Conservation (phyloP, 2,329 filamentous ascomycete species). For the Neonectria sp. region DNA sequence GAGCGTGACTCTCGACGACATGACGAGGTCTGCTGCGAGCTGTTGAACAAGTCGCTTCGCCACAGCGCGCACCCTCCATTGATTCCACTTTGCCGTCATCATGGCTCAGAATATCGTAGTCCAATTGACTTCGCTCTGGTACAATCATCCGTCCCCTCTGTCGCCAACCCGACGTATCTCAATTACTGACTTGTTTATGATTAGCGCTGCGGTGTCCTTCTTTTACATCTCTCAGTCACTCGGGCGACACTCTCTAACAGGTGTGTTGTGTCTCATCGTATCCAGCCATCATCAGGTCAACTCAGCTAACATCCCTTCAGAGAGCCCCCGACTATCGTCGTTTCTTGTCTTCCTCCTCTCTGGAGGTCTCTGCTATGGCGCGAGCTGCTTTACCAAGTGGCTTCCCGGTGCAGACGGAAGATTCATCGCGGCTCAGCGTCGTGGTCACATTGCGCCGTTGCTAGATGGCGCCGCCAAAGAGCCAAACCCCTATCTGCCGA, state of each 20-base stretch:
- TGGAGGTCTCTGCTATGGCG: slow-evolving; percentile 57
- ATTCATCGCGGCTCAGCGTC: slow-evolving; percentile 53
- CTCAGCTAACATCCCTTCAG: slow-evolving; percentile 50
- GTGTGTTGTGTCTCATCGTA: slow-evolving; percentile 50
- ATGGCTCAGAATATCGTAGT: slow-evolving; percentile 42
- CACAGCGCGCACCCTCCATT: background rate
- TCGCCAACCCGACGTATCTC: too few relatives aligned
- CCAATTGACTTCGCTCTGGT: slow-evolving; percentile 46
- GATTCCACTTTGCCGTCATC: slow-evolving; percentile 19
- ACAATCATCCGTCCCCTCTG: slow-evolving; percentile 6
- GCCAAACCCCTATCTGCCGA: slow-evolving; percentile 55
- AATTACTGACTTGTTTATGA: slow-evolving; percentile 7
- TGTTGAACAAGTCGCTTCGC: slow-evolving; percentile 16
- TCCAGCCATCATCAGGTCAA: background rate
- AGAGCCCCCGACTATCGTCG: slow-evolving; percentile 64
- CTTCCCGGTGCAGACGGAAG: slow-evolving; percentile 64
- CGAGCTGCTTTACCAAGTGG: slow-evolving; percentile 61
- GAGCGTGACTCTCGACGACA: slow-evolving; percentile 12
- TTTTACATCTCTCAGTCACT: slow-evolving; percentile 63
- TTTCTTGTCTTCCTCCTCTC: slow-evolving; percentile 64
- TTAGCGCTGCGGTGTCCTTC: slow-evolving; percentile 64
- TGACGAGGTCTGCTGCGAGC: slow-evolving; percentile 15
- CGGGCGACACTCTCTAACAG: slow-evolving; percentile 64
- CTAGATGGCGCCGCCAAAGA: slow-evolving; percentile 42
- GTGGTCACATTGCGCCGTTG: slow-evolving; percentile 37